Evolutionary conservation across 169 alveolate genomes (phyloP).

Genomic region (Plasmodium relictum): DNA sequence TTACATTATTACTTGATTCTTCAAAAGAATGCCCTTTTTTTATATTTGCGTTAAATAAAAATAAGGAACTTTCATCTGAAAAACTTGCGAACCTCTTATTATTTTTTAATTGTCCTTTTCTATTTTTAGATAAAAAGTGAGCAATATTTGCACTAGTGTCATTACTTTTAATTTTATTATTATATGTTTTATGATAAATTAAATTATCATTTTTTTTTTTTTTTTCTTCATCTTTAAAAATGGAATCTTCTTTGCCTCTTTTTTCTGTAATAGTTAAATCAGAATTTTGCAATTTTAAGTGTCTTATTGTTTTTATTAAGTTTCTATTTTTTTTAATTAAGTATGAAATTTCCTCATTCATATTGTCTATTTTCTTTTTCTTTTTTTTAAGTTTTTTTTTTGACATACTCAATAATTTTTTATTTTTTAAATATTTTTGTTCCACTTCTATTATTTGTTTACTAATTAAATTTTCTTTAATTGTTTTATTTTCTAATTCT

Average conservation of each 20-base stretch:
- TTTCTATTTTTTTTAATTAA: constrained; percentile 27
- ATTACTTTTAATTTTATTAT: not conserved
- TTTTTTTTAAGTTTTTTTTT: constrained; percentile 10
- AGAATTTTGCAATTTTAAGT: not conserved
- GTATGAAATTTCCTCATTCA: constrained; percentile 28
- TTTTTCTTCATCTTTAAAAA: not conserved
- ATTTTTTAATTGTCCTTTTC: constrained; percentile 2
- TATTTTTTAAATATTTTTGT: constrained; percentile 7
- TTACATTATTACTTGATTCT: not conserved
- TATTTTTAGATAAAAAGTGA: not conserved
- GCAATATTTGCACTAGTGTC: not conserved
- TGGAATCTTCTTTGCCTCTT: not conserved
- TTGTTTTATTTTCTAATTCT: constrained; percentile 53
- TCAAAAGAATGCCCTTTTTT: constrained; percentile 16
- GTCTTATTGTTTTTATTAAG: constrained; percentile 15
- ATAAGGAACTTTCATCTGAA: constrained; percentile 18
- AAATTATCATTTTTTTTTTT: not conserved
- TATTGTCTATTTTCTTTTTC: constrained; percentile 10
- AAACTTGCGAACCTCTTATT: not conserved
- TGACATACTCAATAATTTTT: not conserved
- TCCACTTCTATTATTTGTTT: constrained; percentile 13
- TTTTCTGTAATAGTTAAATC: not conserved
- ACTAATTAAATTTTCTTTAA: not conserved
- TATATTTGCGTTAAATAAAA: constrained; percentile 14
- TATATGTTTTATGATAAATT: not conserved